phyloP scores from a whole-genome alignment of 2,329 filamentous ascomycete species.

The Cladophialophora psammophila region DNA sequence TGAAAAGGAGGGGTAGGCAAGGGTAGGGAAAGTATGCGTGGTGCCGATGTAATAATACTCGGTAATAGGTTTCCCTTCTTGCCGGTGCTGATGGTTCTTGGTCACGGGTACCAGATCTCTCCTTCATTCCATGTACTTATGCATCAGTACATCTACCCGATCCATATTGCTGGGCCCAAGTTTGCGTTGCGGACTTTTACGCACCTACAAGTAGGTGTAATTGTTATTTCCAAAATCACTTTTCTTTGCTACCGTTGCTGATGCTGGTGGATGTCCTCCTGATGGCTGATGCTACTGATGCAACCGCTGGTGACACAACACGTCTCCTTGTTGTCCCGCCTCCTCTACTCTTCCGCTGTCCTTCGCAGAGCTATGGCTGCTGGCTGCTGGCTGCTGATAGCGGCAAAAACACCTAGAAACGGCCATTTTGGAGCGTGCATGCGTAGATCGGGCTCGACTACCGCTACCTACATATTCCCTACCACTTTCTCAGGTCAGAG shows the following conservation, averaged over 20 bases:
- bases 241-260: neutral
- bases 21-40: neutral
- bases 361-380: neutral
- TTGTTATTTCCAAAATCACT: too few relatives aligned
- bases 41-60: too few relatives aligned
- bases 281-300: too few relatives aligned
- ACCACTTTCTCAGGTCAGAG: neutral
- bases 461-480: too few relatives aligned
- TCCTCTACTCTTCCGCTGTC: neutral
- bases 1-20: neutral
- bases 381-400: neutral
- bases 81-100: too few relatives aligned
- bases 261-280: neutral
- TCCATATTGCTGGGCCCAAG: neutral
- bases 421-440: conserved; percentile 2
- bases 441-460: neutral
- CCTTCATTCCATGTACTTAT: neutral
- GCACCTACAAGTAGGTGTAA: neutral
- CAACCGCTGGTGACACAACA: neutral
- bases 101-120: too few relatives aligned
- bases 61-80: too few relatives aligned
- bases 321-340: neutral
- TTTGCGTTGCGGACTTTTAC: neutral
- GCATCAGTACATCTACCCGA: neutral
- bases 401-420: neutral